phyloP scores from a whole-genome alignment of 306 rosid genomes.

The Vigna reflexopilosa region DNA sequence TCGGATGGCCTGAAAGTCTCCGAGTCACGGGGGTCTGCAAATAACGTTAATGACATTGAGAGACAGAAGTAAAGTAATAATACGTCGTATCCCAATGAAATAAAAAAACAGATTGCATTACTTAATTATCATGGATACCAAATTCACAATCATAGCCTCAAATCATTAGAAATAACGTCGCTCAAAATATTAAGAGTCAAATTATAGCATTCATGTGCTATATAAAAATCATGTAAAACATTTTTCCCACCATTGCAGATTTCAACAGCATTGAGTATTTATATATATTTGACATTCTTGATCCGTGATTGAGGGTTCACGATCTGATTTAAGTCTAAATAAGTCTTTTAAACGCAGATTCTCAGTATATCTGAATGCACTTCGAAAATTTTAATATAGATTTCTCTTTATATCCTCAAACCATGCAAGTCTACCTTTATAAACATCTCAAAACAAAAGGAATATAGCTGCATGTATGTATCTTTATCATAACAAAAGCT shows the following conservation, averaged over 20 bases:
- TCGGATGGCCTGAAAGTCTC: constrained; percentile 77
- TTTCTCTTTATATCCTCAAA: background rate
- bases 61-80: background rate
- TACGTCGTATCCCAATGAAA: background rate
- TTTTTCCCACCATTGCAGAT: background rate
- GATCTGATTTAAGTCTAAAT: background rate
- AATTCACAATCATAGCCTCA: background rate
- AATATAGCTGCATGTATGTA: background rate
- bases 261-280: constrained; percentile 8
- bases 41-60: constrained; percentile 25
- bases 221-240: too few relatives aligned
- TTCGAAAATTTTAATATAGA: constrained; percentile 20
- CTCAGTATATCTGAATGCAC: background rate
- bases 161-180: background rate
- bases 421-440: background rate
- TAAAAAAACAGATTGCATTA: background rate
- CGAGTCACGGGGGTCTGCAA: constrained; percentile 88
- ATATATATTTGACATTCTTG: background rate
- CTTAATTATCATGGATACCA: constrained; percentile 16
- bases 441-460: constrained; percentile 29
- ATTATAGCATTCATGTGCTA: too few relatives aligned
- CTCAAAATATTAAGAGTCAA: background rate
- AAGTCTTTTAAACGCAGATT: background rate
- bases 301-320: background rate
- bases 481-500: constrained; percentile 13